Conservation (phyloP, 2,329 filamentous ascomycete genomes). For the Hypoxylon sp. region DNA sequence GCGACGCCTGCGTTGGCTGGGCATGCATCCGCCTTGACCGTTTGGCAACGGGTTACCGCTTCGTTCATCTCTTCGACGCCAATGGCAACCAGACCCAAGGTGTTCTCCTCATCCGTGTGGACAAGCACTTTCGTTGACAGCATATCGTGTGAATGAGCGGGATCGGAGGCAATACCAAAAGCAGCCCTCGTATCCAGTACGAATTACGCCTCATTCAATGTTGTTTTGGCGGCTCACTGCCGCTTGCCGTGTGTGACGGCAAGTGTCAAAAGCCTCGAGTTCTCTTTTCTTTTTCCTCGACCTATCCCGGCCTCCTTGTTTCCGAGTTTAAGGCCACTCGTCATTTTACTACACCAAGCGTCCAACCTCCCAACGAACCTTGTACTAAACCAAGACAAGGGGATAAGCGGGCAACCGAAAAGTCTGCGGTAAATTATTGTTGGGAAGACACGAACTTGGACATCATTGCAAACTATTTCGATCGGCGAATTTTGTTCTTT, state of each 20-base stretch:
- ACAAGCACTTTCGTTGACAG: constrained; percentile 59
- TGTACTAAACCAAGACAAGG: constrained; percentile 21
- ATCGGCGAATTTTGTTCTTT: constrained; percentile 26
- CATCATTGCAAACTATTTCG: constrained; percentile 28
- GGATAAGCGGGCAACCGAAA: constrained; percentile 26
- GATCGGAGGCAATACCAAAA: constrained; percentile 21
- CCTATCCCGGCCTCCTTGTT: constrained; percentile 14
- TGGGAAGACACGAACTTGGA: constrained; percentile 27
- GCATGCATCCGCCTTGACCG: constrained; percentile 72
- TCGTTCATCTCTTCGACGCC: constrained; percentile 64
- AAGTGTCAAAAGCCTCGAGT: constrained; percentile 22
- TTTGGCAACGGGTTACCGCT: constrained; percentile 67
- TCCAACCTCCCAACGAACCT: constrained; percentile 8
- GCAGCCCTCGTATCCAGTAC: constrained; percentile 19
- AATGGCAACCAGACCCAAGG: constrained; percentile 60
- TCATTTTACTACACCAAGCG: constrained; percentile 9
- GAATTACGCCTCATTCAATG: constrained; percentile 19
- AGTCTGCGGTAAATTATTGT: constrained; percentile 24
- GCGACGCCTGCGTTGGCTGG: constrained; percentile 64
- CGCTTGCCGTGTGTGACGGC: constrained; percentile 23
- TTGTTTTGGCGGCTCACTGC: constrained; percentile 20
- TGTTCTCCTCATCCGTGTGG: constrained; percentile 66
- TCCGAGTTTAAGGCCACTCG: constrained; percentile 24
- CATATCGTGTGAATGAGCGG: constrained; percentile 22
- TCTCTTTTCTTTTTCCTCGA: constrained; percentile 3